A percentile compares a stretch with the other conserved stretches of the same genome.
Evolutionary conservation across 2,329 filamentous ascomycete genomes (phyloP).

Genomic region (Cadophora sp.): DNA sequence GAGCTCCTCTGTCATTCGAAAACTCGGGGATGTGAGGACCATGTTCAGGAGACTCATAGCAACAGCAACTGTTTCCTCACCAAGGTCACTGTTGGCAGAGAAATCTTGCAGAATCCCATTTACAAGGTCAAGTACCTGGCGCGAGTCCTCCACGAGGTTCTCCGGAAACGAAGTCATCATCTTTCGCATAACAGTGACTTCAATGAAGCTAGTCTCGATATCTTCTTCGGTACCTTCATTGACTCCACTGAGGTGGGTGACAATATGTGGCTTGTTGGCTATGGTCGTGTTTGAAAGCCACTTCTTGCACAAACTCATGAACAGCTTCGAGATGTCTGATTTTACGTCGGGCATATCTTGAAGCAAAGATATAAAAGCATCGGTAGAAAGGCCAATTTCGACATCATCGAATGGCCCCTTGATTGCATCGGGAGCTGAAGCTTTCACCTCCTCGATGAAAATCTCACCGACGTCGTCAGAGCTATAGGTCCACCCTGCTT

Average conservation of each 20-base stretch:
- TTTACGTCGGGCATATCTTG: constrained; percentile 45
- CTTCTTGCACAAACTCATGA: constrained; percentile 62
- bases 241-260: constrained; percentile 44
- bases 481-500: constrained; percentile 60
- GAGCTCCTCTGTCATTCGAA: constrained; percentile 55
- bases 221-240: constrained; percentile 45
- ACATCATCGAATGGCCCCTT: constrained; percentile 25
- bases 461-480: constrained; percentile 54
- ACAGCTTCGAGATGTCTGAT: constrained; percentile 62
- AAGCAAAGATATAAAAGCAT: constrained; percentile 57
- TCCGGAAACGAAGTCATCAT: constrained; percentile 69
- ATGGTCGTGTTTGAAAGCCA: constrained; percentile 55
- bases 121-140: constrained; percentile 69
- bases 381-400: constrained; percentile 50
- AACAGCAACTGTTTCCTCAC: constrained; percentile 57
- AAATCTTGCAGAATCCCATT: constrained; percentile 59
- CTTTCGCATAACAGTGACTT: constrained; percentile 68
- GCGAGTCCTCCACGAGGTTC: constrained; percentile 67
- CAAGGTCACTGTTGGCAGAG: constrained; percentile 46
- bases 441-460: constrained; percentile 50
- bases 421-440: background rate
- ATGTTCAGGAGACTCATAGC: constrained; percentile 67
- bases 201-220: constrained; percentile 56
- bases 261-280: constrained; percentile 22
- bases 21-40: constrained; percentile 62